phyloP scores from a whole-genome alignment of 768 basidiomycete genomes.

The Leccinum subgranulosum region DNA sequence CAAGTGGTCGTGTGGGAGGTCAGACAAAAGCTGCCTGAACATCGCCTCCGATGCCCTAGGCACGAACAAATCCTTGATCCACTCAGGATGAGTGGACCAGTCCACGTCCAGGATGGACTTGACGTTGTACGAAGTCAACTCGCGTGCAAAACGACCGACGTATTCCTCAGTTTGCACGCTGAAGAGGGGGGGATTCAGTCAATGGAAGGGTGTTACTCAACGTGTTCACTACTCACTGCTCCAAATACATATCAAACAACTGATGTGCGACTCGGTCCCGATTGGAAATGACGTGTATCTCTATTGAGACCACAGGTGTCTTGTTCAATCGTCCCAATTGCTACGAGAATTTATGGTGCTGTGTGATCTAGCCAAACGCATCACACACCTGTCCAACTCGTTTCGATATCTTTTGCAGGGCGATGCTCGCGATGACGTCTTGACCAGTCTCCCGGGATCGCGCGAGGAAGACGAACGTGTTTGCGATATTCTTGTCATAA shows the following conservation, averaged over 20 bases:
- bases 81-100: slow-evolving; percentile 35
- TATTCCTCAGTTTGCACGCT: slow-evolving; percentile 49
- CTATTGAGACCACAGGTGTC: slow-evolving; percentile 48
- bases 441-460: slow-evolving; percentile 42
- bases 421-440: slow-evolving; percentile 57
- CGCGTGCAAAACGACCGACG: slow-evolving; percentile 46
- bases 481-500: slow-evolving; percentile 46
- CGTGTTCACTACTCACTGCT: slow-evolving; percentile 54
- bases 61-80: slow-evolving; percentile 34
- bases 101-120: slow-evolving; percentile 41
- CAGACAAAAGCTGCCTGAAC: slow-evolving; percentile 22
- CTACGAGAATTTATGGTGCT: slow-evolving; percentile 27
- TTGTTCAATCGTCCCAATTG: slow-evolving; percentile 60
- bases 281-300: slow-evolving; percentile 69
- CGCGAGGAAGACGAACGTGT: slow-evolving; percentile 60
- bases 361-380: background rate
- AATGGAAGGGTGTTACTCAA: background rate
- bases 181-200: background rate
- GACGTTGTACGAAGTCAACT: slow-evolving; percentile 38
- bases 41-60: slow-evolving; percentile 13
- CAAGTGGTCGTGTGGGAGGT: slow-evolving; percentile 20
- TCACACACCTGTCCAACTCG: slow-evolving; percentile 47
- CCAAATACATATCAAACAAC: slow-evolving; percentile 64
- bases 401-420: slow-evolving; percentile 56
- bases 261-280: slow-evolving; percentile 64